Conservation (phyloP, 2,329 filamentous ascomycete genomes). For the Phialophora chinensis region DNA sequence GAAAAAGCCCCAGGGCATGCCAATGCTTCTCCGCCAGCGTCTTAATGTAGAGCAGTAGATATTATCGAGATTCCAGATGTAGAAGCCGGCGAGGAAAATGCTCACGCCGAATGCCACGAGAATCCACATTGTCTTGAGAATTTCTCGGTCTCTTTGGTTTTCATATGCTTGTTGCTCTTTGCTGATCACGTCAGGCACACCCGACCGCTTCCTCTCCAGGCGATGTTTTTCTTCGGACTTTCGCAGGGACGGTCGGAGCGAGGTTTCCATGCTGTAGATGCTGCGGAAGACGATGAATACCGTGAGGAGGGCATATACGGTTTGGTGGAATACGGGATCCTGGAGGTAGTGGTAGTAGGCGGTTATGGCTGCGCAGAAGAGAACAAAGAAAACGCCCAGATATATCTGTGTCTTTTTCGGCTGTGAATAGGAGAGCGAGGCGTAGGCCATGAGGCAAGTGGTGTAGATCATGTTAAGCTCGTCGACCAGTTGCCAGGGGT, state of each 20-base stretch:
- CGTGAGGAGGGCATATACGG: slow-evolving; percentile 75
- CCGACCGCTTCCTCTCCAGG: slow-evolving; percentile 46
- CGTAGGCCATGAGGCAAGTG: slow-evolving; percentile 72
- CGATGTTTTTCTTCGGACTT: slow-evolving; percentile 54
- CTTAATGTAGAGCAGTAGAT: slow-evolving; percentile 71
- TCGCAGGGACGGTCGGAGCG: slow-evolving; percentile 65
- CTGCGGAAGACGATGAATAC: slow-evolving; percentile 72
- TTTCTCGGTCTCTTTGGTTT: slow-evolving; percentile 62
- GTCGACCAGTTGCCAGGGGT: slow-evolving; percentile 74
- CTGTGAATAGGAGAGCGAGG: slow-evolving; percentile 74
- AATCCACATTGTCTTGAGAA: slow-evolving; percentile 73
- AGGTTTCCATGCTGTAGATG: slow-evolving; percentile 77
- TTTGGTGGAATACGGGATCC: slow-evolving; percentile 82
- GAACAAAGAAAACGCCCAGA: slow-evolving; percentile 64
- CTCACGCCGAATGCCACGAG: slow-evolving; percentile 72
- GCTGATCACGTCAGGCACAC: slow-evolving; percentile 47
- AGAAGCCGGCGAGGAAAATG: slow-evolving; percentile 76
- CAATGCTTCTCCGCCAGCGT: slow-evolving; percentile 68
- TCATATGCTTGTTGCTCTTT: slow-evolving; percentile 55
- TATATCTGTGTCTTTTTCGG: slow-evolving; percentile 57
- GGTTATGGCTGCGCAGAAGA: slow-evolving; percentile 72
- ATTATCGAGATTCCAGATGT: slow-evolving; percentile 81
- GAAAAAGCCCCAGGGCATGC: slow-evolving; percentile 79
- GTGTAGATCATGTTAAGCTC: slow-evolving; percentile 76
- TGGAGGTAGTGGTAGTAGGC: slow-evolving; percentile 81